A percentile compares a stretch with the other conserved stretches of the same genome.
Conservation (phyloP, 257 asterid species). For the Petunia axillaris region DNA sequence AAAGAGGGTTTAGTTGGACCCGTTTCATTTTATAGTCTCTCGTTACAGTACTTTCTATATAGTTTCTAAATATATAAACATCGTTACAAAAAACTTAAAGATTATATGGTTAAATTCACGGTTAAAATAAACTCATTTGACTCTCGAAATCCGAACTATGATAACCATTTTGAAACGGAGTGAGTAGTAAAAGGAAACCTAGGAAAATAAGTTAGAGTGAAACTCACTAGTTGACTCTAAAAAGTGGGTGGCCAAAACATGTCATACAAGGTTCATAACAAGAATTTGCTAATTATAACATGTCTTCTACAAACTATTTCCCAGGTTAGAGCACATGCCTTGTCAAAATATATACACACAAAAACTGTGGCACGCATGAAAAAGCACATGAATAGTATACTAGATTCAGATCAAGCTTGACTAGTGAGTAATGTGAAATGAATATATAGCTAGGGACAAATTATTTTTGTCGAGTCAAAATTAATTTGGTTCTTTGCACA, state of each 20-base stretch:
- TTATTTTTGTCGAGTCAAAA: constrained; percentile 22
- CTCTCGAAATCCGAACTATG: too few relatives aligned
- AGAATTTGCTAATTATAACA: constrained; percentile 6
- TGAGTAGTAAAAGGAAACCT: not conserved
- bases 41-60: too few relatives aligned
- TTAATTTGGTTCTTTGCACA: constrained; percentile 3
- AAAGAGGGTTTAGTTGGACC: too few relatives aligned
- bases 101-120: too few relatives aligned
- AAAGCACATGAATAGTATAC: constrained; percentile 24
- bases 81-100: too few relatives aligned
- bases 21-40: too few relatives aligned
- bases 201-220: not conserved
- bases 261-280: not conserved
- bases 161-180: too few relatives aligned
- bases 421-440: not conserved
- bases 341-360: constrained; percentile 24
- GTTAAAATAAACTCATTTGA: too few relatives aligned
- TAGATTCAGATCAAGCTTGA: not conserved
- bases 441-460: not conserved
- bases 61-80: too few relatives aligned
- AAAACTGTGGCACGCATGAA: not conserved
- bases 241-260: constrained; percentile 27
- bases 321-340: constrained; percentile 21
- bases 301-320: not conserved
- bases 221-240: constrained; percentile 17